Base-by-base conservation (phyloP, 1,139 yeast species). In the Taphrina populina region DNA sequence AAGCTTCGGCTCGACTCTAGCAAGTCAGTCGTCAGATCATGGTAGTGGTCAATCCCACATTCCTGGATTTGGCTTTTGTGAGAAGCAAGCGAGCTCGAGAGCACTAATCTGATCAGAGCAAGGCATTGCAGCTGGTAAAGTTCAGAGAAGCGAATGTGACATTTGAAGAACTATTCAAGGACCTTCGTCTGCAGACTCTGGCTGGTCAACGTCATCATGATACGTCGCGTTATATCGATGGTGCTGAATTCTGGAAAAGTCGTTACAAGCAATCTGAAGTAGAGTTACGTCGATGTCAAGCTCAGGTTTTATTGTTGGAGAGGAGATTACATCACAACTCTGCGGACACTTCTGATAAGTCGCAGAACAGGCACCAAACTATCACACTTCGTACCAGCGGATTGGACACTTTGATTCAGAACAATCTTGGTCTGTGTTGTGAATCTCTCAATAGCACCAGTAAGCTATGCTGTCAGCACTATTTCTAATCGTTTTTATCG, bases 61-160 rank as follows among this genome's bases (percentile, higher is more conserved):
- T n/a, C n/a, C n/a, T n/a, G n/a, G n/a, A n/a, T n/a, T n/a, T n/a
- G n/a, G n/a, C n/a, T n/a, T n/a, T n/a, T n/a, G n/a, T n/a, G n/a
- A n/a, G n/a, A n/a, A n/a, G n/a, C n/a, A n/a, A n/a, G n/a, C n/a
- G n/a, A n/a, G n/a, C n/a, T n/a, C n/a, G n/a, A n/a, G n/a, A n/a
- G n/a, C n/a, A n/a, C n/a, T n/a, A n/a, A n/a, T n/a, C n/a, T n/a
- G n/a, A n/a, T n/a, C 30, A 8, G 30, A 7, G 7, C 1, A 17
- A 43, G 47, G 47, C 47, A 11, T n/a, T 30, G 7, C 29, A 30
- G 7, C 7, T 43, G 6, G 47, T 43, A 15, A 43, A 21, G 20
- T 21, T 8, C 37, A 43, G 20, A 26, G 26, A 26, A 19, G 19
- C 47, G 10, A n/a, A 5, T 10, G 6, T 8, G 8, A 4, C 47